Percentiles rank a stretch among this genome's conserved stretches.
phyloP scores from a whole-genome alignment of 2,329 filamentous ascomycete species.

The Fusarium denticulatum region DNA sequence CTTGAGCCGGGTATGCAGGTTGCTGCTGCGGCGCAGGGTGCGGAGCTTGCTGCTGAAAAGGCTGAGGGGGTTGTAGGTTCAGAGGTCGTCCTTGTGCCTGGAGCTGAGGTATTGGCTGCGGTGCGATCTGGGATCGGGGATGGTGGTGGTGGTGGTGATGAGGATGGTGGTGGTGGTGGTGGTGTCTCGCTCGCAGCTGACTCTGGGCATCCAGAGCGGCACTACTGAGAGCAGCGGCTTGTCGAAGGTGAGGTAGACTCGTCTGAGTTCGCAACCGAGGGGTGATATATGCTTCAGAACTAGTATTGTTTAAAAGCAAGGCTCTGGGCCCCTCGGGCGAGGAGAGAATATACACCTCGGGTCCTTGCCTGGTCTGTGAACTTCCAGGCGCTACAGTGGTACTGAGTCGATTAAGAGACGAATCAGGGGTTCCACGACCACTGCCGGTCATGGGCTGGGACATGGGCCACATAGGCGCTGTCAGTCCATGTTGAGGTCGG shows the following conservation, averaged over 20 bases:
- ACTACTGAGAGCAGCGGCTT: slow-evolving; percentile 23
- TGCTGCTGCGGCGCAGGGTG: slow-evolving; percentile 39
- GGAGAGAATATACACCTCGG: slow-evolving; percentile 68
- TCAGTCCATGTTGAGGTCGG: slow-evolving; percentile 54
- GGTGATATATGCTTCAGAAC: slow-evolving; percentile 62
- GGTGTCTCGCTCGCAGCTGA: slow-evolving; percentile 37
- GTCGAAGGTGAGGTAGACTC: slow-evolving; percentile 43
- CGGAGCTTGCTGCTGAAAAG: slow-evolving; percentile 28
- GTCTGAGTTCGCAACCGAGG: slow-evolving; percentile 49
- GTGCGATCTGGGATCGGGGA: slow-evolving; percentile 16
- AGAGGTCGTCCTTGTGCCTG: slow-evolving; percentile 21
- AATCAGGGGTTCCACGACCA: slow-evolving; percentile 60
- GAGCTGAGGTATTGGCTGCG: slow-evolving; percentile 18
- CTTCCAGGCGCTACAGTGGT: slow-evolving; percentile 18
- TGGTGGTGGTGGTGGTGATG: slow-evolving; percentile 41
- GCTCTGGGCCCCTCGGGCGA: slow-evolving; percentile 69
- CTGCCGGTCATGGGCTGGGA: slow-evolving; percentile 54
- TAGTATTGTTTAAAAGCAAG: slow-evolving; percentile 63
- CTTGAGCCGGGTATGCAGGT: slow-evolving; percentile 39
- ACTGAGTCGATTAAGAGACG: slow-evolving; percentile 45
- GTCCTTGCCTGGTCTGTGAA: slow-evolving; percentile 44
- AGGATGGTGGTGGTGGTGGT: slow-evolving; percentile 42
- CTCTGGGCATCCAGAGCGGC: slow-evolving; percentile 27
- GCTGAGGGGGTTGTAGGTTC: slow-evolving; percentile 18
- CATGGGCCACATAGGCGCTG: slow-evolving; percentile 52